Evolutionary conservation across 2,329 filamentous ascomycete species (phyloP).

Genomic region (Fusarium cyanostomum): DNA sequence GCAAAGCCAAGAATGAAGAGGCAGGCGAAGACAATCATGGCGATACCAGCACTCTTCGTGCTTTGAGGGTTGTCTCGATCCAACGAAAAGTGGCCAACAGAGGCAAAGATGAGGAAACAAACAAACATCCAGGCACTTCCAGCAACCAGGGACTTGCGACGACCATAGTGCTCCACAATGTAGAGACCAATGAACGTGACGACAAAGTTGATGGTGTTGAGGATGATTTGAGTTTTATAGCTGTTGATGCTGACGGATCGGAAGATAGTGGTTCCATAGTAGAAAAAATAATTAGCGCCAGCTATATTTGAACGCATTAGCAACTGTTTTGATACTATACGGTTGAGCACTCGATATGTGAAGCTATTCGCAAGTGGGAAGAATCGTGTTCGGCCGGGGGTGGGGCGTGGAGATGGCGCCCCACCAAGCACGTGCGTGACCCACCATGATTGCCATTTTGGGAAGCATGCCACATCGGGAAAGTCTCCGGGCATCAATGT

Average conservation of each 20-base stretch:
- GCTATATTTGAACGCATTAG: no score
- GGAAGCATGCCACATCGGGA: no score
- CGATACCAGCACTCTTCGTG: slow-evolving; percentile 60
- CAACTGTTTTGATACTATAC: no score
- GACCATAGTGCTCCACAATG: slow-evolving; percentile 73
- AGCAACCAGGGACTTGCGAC: slow-evolving; percentile 68
- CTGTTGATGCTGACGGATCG: slow-evolving; percentile 61
- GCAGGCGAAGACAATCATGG: slow-evolving; percentile 70
- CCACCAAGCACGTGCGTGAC: no score
- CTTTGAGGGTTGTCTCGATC: slow-evolving; percentile 47
- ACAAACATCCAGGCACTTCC: slow-evolving; percentile 70
- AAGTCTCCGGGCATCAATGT: no score
- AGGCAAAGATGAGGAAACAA: slow-evolving; percentile 69
- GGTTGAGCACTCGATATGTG: no score
- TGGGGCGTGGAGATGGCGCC: no score
- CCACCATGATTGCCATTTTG: no score
- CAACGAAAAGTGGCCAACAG: slow-evolving; percentile 61
- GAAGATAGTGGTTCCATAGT: slow-evolving; percentile 67
- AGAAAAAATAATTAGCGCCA: slow-evolving; percentile 74
- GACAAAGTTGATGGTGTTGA: slow-evolving; percentile 72
- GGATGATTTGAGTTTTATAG: slow-evolving; percentile 73
- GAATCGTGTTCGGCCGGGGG: no score
- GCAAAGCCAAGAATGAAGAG: slow-evolving; percentile 73
- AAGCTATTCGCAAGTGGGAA: no score
- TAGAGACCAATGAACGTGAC: slow-evolving; percentile 76